Base-by-base conservation (phyloP, 1,284 basidiomycete species). In the Sutorius eximius region DNA sequence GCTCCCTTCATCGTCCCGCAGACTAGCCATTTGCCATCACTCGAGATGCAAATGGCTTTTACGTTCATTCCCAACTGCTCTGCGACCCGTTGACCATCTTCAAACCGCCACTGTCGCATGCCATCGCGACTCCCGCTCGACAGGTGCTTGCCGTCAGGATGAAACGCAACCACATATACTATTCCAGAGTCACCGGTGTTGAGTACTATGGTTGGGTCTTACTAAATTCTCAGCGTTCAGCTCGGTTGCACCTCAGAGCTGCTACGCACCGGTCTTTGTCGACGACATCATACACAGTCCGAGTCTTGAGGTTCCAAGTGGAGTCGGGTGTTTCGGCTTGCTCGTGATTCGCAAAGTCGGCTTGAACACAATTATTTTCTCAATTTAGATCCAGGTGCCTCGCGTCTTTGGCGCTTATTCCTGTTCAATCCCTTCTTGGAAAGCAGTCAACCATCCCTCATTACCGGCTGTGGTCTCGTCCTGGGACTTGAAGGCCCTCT, bases 1-100 rank as follows among this genome's bases (percentile, higher is more conserved):
- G 24, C 46, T 3, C 38, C 37, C 3, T 0, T 0, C 0, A 0
- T 0, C 2, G 46, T 18, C n/a, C n/a, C 46, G 18, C n/a, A 48
- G 3, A 29, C 24, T 0, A 48, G 2, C 37, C 46, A 29, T 9
- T 16, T 29, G 3, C 15, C 3, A 15, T 44, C 12, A 8, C 1
- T 11, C 2, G 46, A 42, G 8, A 15, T n/a, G 3, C 24, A 27
- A 29, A 48, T 18, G 22, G 38, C 38, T 0, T 7, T 3, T 4
- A 48, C 1, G 9, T 12, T 1, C 24, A 18, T 27, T 48, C 8
- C 13, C 0, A 2, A 5, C 5, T 48, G 46, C 13, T 15, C 29
- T 1, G 12, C n/a, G 3, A 29, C n/a, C n/a, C 27, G 16, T 29
- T 45, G 12, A 10, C 38, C 27, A 2, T 45, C 46, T 29, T 1